Conservation (phyloP, 2,329 filamentous ascomycete species). For the Clonostachys solani region DNA sequence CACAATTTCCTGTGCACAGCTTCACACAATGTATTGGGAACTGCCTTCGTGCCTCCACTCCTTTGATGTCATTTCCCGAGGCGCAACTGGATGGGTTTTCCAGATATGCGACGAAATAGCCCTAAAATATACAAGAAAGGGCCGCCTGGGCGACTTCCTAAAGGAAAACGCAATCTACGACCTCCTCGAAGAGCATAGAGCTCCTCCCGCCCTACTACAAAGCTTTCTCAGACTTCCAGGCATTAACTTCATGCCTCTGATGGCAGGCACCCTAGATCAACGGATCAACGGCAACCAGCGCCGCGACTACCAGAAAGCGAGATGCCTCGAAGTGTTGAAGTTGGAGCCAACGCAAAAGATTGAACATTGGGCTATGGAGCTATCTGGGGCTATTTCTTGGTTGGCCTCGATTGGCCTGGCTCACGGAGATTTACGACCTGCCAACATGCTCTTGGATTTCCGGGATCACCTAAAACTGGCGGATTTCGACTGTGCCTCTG, state of each 20-base stretch:
- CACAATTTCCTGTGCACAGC: too few relatives aligned
- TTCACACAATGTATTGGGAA: too few relatives aligned
- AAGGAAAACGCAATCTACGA: neutral
- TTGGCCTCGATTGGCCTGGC: slow-evolving; percentile 4
- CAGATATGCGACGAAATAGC: neutral
- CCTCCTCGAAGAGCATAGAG: neutral
- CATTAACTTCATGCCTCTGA: neutral
- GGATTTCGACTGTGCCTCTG: slow-evolving; percentile 4
- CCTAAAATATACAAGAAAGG: neutral
- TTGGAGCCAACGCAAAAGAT: neutral
- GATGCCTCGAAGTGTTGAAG: neutral
- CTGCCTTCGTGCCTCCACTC: too few relatives aligned
- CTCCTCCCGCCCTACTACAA: neutral
- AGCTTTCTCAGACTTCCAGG: neutral
- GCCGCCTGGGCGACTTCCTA: neutral
- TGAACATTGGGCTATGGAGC: slow-evolving; percentile 6
- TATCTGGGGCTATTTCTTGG: slow-evolving; percentile 5
- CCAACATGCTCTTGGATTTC: slow-evolving; percentile 5
- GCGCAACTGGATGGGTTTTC: slow-evolving; percentile 2
- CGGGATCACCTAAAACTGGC: slow-evolving; percentile 6
- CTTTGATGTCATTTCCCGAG: slow-evolving; percentile 1
- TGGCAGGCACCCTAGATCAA: neutral
- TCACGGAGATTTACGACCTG: slow-evolving; percentile 6
- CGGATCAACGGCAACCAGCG: neutral
- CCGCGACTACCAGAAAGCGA: neutral